Evolutionary conservation across 2,329 filamentous ascomycete genomes (phyloP), one percentile per base, ranked within the genome.

Genomic region (Epichloe bromicola): DNA sequence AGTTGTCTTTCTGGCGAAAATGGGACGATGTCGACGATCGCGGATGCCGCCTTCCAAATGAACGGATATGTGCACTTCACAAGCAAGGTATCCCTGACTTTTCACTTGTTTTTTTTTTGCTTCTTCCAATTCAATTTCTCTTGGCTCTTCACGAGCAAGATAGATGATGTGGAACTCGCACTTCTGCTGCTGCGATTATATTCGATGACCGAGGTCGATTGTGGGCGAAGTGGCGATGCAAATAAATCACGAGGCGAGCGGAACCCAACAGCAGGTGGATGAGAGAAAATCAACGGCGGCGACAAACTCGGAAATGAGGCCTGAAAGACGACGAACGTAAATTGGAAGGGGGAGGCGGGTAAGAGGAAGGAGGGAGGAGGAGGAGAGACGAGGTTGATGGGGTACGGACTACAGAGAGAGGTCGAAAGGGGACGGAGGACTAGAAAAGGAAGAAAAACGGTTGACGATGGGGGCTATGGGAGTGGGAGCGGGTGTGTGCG

Each of bases 261-360:
- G 36, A 43, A 41, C 36, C 40, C 46, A 39, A 40, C 34, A 34
- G 44, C 43, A 41, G 11, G 26, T 8, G 26, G 47, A 44, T 39
- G 50, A 54, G 23, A 37, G 40, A 47, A 47, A 50, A 42, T 37
- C 26, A 51, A 54, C 36, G 43, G 48, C 19, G 51, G 36, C 48
- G 48, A 59, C 55, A 54, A 56, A 63, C 58, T 61, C 55, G 60
- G 61, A 57, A 56, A 60, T 34, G 51, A 53, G 51, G 51, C 17
- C 34, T 37, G 55, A 46, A 52, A 46, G 46, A 50, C 37, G 51
- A 53, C 44, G 42, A 51, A 40, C 40, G 12, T 37, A 46, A 43
- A 43, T 15, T 39, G 36, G 41, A 34, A 46, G 26, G 52, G 58
- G 57, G 56, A 39, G 58, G 55, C 50, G 51, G 59, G 60, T 55